Conservation (phyloP, 371 early-diverging fungal species). For the Mucor racemosus region DNA sequence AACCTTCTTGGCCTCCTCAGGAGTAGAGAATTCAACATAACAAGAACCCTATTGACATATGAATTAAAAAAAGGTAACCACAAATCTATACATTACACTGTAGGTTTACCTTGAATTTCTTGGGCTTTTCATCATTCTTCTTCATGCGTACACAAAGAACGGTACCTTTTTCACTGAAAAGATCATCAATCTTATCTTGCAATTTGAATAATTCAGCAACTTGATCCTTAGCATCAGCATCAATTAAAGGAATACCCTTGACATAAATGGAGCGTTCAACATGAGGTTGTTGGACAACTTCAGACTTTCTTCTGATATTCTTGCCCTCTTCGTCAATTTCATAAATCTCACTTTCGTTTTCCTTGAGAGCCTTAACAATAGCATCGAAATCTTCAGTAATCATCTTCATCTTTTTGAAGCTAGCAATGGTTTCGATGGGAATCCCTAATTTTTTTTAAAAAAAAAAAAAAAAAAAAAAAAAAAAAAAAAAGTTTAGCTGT, state of each 20-base stretch:
- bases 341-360: conserved; percentile 50
- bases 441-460: conserved; percentile 44
- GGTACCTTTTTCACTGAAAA: conserved; percentile 54
- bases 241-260: conserved; percentile 62
- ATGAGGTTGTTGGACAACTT: conserved; percentile 49
- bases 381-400: conserved; percentile 54
- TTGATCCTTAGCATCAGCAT: conserved; percentile 34
- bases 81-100: not conserved
- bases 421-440: conserved; percentile 57
- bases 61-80: not conserved
- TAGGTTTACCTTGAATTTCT: conserved; percentile 45
- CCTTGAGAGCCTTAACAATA: conserved; percentile 63
- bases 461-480: no score
- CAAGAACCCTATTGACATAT: conserved; percentile 51
- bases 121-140: conserved; percentile 52
- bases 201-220: conserved; percentile 47
- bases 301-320: conserved; percentile 66
- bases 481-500: not conserved
- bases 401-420: conserved; percentile 75
- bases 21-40: conserved; percentile 64
- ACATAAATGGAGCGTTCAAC: conserved; percentile 63
- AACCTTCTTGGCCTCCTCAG: conserved; percentile 59
- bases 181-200: conserved; percentile 66
- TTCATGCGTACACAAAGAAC: conserved; percentile 68
- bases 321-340: conserved; percentile 65